Base-by-base conservation (phyloP, 2,329 filamentous ascomycete species). In the Trichoderma hamatum region DNA sequence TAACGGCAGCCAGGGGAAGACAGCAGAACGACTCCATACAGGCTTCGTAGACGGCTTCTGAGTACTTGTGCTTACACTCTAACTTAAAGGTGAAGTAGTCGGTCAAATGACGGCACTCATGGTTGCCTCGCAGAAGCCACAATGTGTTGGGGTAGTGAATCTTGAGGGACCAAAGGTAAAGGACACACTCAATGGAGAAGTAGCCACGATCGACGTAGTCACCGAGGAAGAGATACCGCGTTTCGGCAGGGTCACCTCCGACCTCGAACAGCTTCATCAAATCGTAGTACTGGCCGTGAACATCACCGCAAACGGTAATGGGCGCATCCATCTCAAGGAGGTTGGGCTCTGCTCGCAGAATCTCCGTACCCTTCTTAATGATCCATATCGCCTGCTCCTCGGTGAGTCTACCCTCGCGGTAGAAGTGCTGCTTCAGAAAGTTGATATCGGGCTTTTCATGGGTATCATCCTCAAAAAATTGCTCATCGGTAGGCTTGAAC, bases 1-100 rank as follows among this genome's bases (percentile, higher is more conserved):
- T 99, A 74, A 99, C 90, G 32, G 96, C 96, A 69, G 96, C 96
- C 75, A 99, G 85, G 34, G 96, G 96, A 72, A 99, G 84, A 72
- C 91, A 87, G 83, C 96, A 99, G 86, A 99, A 99, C 0, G 96
- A 96, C 73, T 99, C 95, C 89, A 97, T 97, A 83, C 96, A 98
- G 69, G 96, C 95, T 77, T 99, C 95, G 80, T 99, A 99, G 70
- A 99, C 88, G 72, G 88, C 88, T 83, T 98, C 96, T 39, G 93
- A 97, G 83, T 99, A 99, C 82, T 99, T 99, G 88, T 99, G 96
- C 84, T 97, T 97, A 87, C 96, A 99, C 82, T 99, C 96, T 69
- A 99, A 90, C 86, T 99, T 98, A 86, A 99, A 99, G 71, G 96
- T 99, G 83, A 99, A 99, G 86, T 99, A 99, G 80, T 99, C 96